Conservation (phyloP, 2,329 filamentous ascomycete genomes). For the Coniochaeta prunicola region DNA sequence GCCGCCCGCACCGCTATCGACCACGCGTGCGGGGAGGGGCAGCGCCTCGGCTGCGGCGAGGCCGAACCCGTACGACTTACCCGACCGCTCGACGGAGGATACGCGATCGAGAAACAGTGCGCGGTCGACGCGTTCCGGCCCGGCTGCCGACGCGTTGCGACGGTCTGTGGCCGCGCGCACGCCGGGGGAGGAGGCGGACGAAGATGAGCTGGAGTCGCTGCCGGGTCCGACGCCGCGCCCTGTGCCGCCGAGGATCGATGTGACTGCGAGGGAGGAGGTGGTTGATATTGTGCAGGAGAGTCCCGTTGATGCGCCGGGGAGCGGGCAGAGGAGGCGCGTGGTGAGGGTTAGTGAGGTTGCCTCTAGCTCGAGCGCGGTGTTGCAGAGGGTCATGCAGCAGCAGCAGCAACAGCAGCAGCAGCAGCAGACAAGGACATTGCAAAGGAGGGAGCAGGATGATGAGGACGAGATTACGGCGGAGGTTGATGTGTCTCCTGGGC, state of each 20-base stretch:
- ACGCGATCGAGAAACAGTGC: not conserved
- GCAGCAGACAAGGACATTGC: conserved; percentile 9
- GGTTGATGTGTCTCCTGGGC: conserved; percentile 2
- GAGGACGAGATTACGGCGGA: conserved; percentile 9
- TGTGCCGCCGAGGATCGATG: not conserved
- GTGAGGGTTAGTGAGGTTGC: conserved; percentile 23
- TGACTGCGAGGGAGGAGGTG: not conserved
- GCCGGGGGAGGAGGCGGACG: not conserved
- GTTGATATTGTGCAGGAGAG: conserved; percentile 45
- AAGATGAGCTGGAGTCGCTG: conserved; percentile 10
- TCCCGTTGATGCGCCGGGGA: conserved; percentile 47
- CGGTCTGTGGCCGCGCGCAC: not conserved
- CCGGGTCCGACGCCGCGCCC: not conserved
- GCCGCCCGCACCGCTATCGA: not conserved
- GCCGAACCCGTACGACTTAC: conserved; percentile 8
- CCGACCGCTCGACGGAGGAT: conserved; percentile 11
- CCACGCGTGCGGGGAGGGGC: conserved; percentile 2
- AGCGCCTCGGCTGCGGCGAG: conserved; percentile 11
- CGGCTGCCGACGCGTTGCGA: not conserved
- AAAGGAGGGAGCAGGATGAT: conserved; percentile 13
- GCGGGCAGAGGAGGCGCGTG: conserved; percentile 39
- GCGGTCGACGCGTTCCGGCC: not conserved
- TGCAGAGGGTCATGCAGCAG: conserved; percentile 28
- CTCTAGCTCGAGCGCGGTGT: conserved; percentile 24
- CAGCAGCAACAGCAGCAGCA: conserved; percentile 16